A percentile compares a stretch with the other conserved stretches of the same genome.
Conservation (phyloP, 768 basidiomycete genomes). For the Boletellus emodensis region DNA sequence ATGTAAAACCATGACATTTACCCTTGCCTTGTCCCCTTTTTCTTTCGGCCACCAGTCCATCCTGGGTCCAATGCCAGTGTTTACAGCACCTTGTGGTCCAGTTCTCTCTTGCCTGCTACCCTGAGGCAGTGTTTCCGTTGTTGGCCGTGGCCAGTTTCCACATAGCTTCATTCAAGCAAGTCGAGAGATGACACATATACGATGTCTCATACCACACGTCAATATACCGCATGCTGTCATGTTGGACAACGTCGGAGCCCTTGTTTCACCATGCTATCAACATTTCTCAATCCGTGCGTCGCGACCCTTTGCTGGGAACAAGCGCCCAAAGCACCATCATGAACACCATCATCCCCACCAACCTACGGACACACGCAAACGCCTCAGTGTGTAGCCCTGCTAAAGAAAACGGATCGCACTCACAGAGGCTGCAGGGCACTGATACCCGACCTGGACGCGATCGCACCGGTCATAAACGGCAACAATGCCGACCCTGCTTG, state of each 20-base stretch:
- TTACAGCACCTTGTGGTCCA: too few species aligned
- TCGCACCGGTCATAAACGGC: constrained; percentile 69
- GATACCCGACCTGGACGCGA: constrained; percentile 58
- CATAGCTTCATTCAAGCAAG: too few species aligned
- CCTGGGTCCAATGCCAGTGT: too few species aligned
- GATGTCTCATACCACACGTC: neutral
- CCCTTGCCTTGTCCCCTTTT: too few species aligned
- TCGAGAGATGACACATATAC: too few species aligned
- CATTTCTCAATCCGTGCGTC: constrained; percentile 14
- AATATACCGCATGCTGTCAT: neutral
- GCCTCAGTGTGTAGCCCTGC: neutral
- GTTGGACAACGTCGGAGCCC: neutral
- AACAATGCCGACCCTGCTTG: constrained; percentile 69
- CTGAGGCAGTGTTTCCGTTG: too few species aligned
- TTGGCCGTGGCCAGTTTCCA: too few species aligned
- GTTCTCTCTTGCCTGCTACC: too few species aligned
- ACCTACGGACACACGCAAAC: constrained; percentile 1
- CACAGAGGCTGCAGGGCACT: constrained; percentile 35
- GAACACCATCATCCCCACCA: constrained; percentile 40
- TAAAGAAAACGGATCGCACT: neutral
- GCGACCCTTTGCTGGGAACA: constrained; percentile 32
- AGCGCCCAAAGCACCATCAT: constrained; percentile 41
- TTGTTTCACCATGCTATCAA: too few species aligned
- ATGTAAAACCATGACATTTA: too few species aligned
- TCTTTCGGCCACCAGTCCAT: too few species aligned